Percentiles rank a stretch among this genome's conserved stretches.
phyloP scores from a whole-genome alignment of 108 stramenopile species.

The Skeletonema grethae region DNA sequence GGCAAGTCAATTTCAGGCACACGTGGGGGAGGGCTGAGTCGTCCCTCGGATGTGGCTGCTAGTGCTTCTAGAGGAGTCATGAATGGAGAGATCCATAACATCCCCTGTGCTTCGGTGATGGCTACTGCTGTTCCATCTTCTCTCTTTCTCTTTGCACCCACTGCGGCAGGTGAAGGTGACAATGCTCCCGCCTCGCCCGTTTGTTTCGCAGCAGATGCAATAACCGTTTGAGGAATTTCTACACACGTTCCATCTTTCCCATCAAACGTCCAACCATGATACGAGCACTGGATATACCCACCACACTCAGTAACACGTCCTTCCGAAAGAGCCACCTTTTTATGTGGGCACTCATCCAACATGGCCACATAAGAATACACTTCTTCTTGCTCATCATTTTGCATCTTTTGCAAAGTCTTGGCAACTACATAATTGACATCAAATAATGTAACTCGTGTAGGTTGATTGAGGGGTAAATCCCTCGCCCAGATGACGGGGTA shows the following conservation, averaged over 20 bases:
- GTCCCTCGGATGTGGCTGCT: constrained; percentile 19
- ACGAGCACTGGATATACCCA: constrained; percentile 62
- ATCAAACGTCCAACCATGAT: constrained; percentile 78
- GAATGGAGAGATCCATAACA: constrained; percentile 70
- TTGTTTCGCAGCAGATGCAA: constrained; percentile 8
- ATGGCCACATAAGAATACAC: constrained; percentile 39
- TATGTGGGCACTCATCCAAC: constrained; percentile 69
- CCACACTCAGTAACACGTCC: constrained; percentile 62
- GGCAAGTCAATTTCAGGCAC: constrained; percentile 60
- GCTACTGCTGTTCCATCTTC: constrained; percentile 55
- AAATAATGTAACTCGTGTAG: constrained; percentile 66
- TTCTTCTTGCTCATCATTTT: constrained; percentile 7
- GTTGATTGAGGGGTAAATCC: constrained; percentile 58
- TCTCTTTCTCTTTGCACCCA: constrained; percentile 5
- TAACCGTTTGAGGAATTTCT: constrained; percentile 62
- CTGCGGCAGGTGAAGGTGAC: neutral
- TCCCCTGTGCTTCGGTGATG: constrained; percentile 41
- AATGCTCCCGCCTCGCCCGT: neutral
- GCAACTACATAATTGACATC: constrained; percentile 74
- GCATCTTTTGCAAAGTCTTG: constrained; percentile 16
- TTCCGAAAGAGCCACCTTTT: constrained; percentile 59
- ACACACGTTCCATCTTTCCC: constrained; percentile 55
- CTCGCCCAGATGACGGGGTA: constrained; percentile 67
- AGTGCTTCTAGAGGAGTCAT: constrained; percentile 49
- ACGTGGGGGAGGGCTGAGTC: constrained; percentile 46